phyloP scores from a whole-genome alignment of 805 yeast species.

The Yarrowia yakushimensis region DNA sequence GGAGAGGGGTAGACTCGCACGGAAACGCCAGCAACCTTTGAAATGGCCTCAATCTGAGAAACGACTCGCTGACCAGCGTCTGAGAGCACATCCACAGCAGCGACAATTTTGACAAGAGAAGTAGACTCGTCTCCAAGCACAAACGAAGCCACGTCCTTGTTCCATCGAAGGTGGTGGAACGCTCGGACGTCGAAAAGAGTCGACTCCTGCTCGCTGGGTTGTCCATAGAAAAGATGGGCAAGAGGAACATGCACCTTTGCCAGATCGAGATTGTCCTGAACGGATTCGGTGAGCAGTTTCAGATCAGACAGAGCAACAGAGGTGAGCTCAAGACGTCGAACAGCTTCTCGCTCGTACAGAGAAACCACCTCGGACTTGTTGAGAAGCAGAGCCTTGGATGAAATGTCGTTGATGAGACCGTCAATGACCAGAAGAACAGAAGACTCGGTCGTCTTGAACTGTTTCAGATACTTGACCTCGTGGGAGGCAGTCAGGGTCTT shows the following conservation, averaged over 20 bases:
- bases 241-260: constrained; percentile 1
- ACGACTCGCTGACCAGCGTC: constrained; percentile 64
- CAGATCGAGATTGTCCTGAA: background rate
- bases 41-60: constrained; percentile 44
- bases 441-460: constrained; percentile 2
- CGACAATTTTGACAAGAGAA: constrained; percentile 48
- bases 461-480: constrained; percentile 1
- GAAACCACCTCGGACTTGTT: background rate
- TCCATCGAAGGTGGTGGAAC: constrained; percentile 11
- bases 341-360: constrained; percentile 2
- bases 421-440: background rate
- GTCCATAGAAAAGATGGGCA: background rate
- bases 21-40: constrained; percentile 49
- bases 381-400: background rate
- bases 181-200: constrained; percentile 1
- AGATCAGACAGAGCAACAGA: background rate
- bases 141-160: background rate
- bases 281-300: background rate
- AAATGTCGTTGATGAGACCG: constrained; percentile 6
- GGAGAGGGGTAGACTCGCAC: constrained; percentile 61
- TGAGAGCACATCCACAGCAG: constrained; percentile 68
- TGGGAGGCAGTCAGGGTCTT: background rate
- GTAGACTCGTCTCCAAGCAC: background rate
- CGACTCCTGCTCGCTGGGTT: background rate
- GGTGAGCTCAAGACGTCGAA: background rate